Evolutionary conservation across 139 green algal species (phyloP).

Genomic region (Ettlia oleoabundans): DNA sequence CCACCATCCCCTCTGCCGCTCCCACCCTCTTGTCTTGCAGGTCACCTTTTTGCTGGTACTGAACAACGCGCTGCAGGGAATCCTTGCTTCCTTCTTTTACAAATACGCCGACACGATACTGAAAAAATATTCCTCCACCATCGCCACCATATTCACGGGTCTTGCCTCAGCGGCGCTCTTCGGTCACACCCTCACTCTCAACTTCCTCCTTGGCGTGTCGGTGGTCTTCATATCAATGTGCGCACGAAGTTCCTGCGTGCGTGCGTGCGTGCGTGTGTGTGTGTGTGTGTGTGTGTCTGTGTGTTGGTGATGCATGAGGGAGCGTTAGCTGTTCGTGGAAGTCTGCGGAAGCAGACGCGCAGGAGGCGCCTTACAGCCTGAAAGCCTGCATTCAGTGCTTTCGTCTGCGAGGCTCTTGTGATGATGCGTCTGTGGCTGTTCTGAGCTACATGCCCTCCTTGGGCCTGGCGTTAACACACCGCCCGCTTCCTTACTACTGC

Average conservation of each 20-base stretch:
- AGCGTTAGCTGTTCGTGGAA: too few relatives aligned
- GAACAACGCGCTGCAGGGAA: slow-evolving; percentile 95
- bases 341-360: too few relatives aligned
- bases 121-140: slow-evolving; percentile 96
- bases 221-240: slow-evolving; percentile 98
- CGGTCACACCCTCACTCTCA: slow-evolving; percentile 88
- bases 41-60: slow-evolving; percentile 78
- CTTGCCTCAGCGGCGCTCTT: slow-evolving; percentile 54
- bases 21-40: not conserved
- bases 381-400: too few relatives aligned
- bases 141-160: slow-evolving; percentile 95
- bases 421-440: too few relatives aligned
- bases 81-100: slow-evolving; percentile 97
- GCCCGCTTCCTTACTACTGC: too few relatives aligned
- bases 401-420: too few relatives aligned
- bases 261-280: too few relatives aligned
- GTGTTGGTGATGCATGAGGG: too few relatives aligned
- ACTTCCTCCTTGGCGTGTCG: slow-evolving; percentile 93
- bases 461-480: not conserved
- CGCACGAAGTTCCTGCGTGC: not conserved
- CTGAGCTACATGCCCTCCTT: not conserved
- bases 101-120: slow-evolving; percentile 98
- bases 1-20: not conserved
- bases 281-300: too few relatives aligned
- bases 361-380: too few relatives aligned